Percentiles rank a stretch among this genome's conserved stretches.
Evolutionary conservation across 495 filamentous ascomycete genomes (phyloP).

Genomic region (Hypoxylon fragiforme): DNA sequence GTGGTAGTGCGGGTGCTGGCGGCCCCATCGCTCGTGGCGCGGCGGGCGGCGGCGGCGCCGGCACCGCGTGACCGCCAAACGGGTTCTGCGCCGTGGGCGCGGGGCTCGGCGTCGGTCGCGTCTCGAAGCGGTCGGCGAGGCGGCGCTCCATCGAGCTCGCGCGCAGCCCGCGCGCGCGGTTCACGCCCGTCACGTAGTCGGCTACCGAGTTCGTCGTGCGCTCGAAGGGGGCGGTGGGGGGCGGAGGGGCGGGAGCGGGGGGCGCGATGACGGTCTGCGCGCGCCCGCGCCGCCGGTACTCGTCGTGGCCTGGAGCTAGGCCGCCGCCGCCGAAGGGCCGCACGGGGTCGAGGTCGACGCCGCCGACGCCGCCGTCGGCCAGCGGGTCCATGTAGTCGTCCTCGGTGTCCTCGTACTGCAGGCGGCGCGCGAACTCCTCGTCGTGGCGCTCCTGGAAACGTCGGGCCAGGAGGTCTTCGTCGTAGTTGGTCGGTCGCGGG

Average conservation of each 20-base stretch:
- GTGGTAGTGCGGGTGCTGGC: slow-evolving; percentile 23
- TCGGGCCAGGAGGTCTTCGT: slow-evolving; percentile 56
- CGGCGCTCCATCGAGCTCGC: slow-evolving; percentile 48
- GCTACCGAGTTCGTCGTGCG: slow-evolving; percentile 37
- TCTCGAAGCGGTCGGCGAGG: slow-evolving; percentile 48
- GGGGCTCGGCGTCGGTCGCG: slow-evolving; percentile 32
- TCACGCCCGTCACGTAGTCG: slow-evolving; percentile 43
- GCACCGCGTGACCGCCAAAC: slow-evolving; percentile 35
- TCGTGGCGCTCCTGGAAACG: slow-evolving; percentile 59
- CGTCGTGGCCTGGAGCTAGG: too few species aligned
- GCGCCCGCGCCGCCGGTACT: slow-evolving; percentile 49
- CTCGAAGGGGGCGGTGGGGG: slow-evolving; percentile 42
- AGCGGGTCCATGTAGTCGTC: slow-evolving; percentile 46
- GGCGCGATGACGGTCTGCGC: slow-evolving; percentile 45
- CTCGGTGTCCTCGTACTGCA: slow-evolving; percentile 54
- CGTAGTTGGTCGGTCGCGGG: slow-evolving; percentile 50
- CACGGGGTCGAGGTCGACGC: too few species aligned
- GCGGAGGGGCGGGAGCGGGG: slow-evolving; percentile 43
- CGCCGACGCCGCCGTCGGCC: slow-evolving; percentile 44
- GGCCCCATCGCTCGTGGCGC: slow-evolving; percentile 40
- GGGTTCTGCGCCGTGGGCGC: slow-evolving; percentile 17
- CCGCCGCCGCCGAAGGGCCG: too few species aligned
- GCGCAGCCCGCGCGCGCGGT: slow-evolving; percentile 39
- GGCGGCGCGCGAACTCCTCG: slow-evolving; percentile 57
- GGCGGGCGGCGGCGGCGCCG: slow-evolving; percentile 31